Evolutionary conservation across 345 rosid species (phyloP), one percentile per base, ranked within the genome.

Genomic region (Linum tenue): DNA sequence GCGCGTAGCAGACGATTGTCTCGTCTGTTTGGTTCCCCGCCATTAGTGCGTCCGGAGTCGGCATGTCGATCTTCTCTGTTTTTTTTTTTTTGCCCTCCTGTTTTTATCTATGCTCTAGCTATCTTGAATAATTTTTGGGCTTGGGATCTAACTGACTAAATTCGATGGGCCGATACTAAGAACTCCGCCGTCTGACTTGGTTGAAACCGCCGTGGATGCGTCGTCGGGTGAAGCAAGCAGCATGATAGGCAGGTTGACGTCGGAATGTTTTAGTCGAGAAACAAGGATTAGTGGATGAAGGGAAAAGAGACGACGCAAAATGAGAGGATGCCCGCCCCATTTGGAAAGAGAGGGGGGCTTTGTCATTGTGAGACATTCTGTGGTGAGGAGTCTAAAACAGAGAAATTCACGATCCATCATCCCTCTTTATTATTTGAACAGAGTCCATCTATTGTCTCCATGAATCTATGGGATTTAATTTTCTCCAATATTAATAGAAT

Each of bases 1-100:
- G 97, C 16, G 97, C 88, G 5, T 90, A 88, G 68, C 98, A 92
- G 57, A 92, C 88, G 48, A 90, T 74, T 14, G 87, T 64, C 31
- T 77, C 77, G 3, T 66, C 76, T 1, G 84, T 41, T 0, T 2
- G 16, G 57, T 78, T 76, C 1, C 58, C 35, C 0, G 59, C 64
- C 14, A 65, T 59, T 6, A 50, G 14, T 3, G 9, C 14, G 3
- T 48, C 2, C 53, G 9, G 53, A 48, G 53, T 22, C 35, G 16
- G 56, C 56, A 37, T 42, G 22, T 39, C 31, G 2, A 56, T 62
- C 75, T 56, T 69, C 41, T 39, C 37, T 36, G 11, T 43, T 41
- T 43, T 35, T 40, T 53, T 22, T 22, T 15, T 37, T 12, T n/a
- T 3, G 17, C 5, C 10, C 16, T 2, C 2, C 4, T 14, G 12